Base-by-base conservation (phyloP, 2,329 filamentous ascomycete genomes). In the Monosporascus sp. region DNA sequence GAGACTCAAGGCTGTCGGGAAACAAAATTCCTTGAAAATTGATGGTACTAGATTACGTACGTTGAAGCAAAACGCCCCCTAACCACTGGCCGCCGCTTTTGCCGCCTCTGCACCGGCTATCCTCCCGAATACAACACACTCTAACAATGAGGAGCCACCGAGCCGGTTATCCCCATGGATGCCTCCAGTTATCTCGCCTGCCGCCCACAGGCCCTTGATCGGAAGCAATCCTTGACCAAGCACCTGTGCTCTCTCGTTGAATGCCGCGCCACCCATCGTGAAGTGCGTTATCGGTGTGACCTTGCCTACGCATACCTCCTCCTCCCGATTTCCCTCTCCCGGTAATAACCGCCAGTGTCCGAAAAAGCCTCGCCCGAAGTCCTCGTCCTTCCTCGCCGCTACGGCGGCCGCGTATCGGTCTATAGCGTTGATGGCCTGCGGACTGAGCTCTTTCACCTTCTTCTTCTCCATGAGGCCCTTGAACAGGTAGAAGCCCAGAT, bases 201-300 rank as follows among this genome's bases (percentile, higher is more conserved):
- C 83, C 0, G 77, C 82, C 78, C 81, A 86, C 0, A 87, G 59
- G 0, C 83, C 83, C 3, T 71, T 62, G 37, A 87, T 79, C 0
- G 74, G 74, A 35, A 63, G 63, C 14, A 72, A 64, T 3, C 68
- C 62, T n/a, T 63, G 61, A 22, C 72, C 66, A 14, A 87, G 60
- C 0, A 86, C 76, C 56, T 79, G 75, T 1, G 75, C 74, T 45
- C 74, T 69, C 6, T 77, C 69, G 58, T 82, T 79, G 57, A 86
- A 81, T 2, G 78, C 70, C 0, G 78, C 82, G 0, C 83, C 83
- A 5, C 83, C 83, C 83, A 87, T 87, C 1, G 83, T 86, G 59
- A 86, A 87, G 60, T 87, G 83, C 2, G 82, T 74, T 0, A 86
- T 80, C 0, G 83, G 83, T 5, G 84, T 87, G 1, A 87, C 80